A percentile compares a stretch with the other conserved stretches of the same genome.
phyloP scores from a whole-genome alignment of 805 yeast genomes.

The Barnettozyma sucrosica region DNA sequence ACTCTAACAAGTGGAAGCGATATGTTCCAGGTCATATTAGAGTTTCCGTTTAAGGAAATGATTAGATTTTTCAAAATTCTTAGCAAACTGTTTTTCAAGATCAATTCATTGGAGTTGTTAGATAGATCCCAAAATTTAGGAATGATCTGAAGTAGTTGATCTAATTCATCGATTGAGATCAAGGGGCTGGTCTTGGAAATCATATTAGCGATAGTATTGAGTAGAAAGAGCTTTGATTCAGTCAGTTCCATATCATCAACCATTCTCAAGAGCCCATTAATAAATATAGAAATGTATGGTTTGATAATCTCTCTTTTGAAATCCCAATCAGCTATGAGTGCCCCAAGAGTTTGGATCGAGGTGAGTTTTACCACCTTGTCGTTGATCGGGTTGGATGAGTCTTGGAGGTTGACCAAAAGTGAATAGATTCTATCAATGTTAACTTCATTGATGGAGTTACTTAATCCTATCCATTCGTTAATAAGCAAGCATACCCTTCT shows the following conservation, averaged over 20 bases:
- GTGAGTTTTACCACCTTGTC: slow-evolving; percentile 82
- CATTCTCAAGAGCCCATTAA: slow-evolving; percentile 43
- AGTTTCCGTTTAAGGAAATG: slow-evolving; percentile 49
- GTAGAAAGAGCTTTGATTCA: slow-evolving; percentile 70
- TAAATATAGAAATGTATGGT: slow-evolving; percentile 53
- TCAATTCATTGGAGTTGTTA: slow-evolving; percentile 35
- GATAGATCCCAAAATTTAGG: slow-evolving; percentile 75
- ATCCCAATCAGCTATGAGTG: slow-evolving; percentile 80
- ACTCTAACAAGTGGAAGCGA: slow-evolving; percentile 58
- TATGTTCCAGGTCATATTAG: slow-evolving; percentile 43
- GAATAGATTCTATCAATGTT: slow-evolving; percentile 55
- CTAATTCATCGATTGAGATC: slow-evolving; percentile 44
- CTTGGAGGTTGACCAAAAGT: slow-evolving; percentile 46
- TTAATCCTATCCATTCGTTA: slow-evolving; percentile 70
- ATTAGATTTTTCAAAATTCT: slow-evolving; percentile 55
- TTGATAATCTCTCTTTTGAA: slow-evolving; percentile 63
- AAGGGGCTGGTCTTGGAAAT: slow-evolving; percentile 62
- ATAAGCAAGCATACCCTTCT: slow-evolving; percentile 75
- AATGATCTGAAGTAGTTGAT: slow-evolving; percentile 48
- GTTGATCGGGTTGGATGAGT: slow-evolving; percentile 39
- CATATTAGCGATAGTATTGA: slow-evolving; percentile 61
- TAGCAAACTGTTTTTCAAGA: slow-evolving; percentile 44
- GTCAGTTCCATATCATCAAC: slow-evolving; percentile 48
- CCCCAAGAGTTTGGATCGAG: slow-evolving; percentile 61
- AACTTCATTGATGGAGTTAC: slow-evolving; percentile 46